Evolutionary conservation across 225 moss, liverwort and hornwort species (phyloP).

Genomic region (Anthoceros angustus): DNA sequence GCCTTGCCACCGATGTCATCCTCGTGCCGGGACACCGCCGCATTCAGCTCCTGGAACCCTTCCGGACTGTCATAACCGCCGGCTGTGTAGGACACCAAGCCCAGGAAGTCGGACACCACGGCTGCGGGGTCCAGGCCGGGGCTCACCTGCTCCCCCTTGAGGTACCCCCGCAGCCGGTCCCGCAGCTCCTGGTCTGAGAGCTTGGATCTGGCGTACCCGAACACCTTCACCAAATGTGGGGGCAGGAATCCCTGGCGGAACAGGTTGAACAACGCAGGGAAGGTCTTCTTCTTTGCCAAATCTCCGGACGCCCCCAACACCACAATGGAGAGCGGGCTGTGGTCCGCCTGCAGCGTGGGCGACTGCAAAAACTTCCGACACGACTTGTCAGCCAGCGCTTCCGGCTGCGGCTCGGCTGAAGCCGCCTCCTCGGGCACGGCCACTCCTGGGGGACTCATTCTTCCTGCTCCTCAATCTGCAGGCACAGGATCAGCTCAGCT

Average conservation of each 20-base stretch:
- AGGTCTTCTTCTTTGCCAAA: constrained; percentile 95
- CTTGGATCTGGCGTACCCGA: constrained; percentile 69
- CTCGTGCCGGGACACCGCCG: constrained; percentile 36
- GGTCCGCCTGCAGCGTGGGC: constrained; percentile 13
- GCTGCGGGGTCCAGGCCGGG: constrained; percentile 19
- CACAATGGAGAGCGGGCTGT: constrained; percentile 53
- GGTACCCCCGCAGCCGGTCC: constrained; percentile 38
- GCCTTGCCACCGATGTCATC: constrained; percentile 7
- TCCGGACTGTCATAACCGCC: constrained; percentile 62
- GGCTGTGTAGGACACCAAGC: constrained; percentile 37
- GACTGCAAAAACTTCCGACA: constrained; percentile 1
- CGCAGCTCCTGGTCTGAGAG: constrained; percentile 48
- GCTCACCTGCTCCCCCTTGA: constrained; percentile 10
- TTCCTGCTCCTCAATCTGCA: too few species aligned
- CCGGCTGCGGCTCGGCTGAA: neutral
- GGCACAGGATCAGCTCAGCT: too few species aligned
- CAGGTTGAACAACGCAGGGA: constrained; percentile 87
- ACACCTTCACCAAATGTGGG: constrained; percentile 37
- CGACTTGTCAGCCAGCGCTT: neutral
- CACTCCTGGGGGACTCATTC: too few species aligned
- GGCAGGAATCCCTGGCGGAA: constrained; percentile 79
- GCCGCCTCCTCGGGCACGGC: neutral
- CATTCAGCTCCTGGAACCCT: constrained; percentile 40
- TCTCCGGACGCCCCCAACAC: constrained; percentile 91
- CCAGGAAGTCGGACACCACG: constrained; percentile 37